phyloP scores from a whole-genome alignment of 1,284 basidiomycete species.

The Pulveroboletus sp. region DNA sequence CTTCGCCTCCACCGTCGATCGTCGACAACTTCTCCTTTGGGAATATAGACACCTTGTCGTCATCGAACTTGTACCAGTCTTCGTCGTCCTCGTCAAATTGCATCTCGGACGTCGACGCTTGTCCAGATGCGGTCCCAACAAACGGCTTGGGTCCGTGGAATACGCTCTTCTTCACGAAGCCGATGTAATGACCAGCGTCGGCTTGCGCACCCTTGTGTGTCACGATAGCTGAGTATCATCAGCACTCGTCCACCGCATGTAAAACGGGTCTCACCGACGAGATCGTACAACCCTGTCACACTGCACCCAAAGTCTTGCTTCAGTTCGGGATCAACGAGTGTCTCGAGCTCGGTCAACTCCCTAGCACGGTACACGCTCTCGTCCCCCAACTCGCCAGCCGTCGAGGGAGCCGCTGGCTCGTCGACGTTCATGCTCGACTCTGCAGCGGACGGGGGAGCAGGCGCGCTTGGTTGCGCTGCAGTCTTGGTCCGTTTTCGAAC shows the following conservation, averaged over 20 bases:
- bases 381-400: conserved; percentile 51
- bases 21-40: conserved; percentile 79
- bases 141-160: conserved; percentile 44
- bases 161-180: conserved; percentile 79
- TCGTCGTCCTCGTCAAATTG: conserved; percentile 57
- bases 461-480: conserved; percentile 35
- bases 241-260: not conserved
- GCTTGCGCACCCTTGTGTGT: conserved; percentile 97
- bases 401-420: conserved; percentile 30
- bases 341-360: conserved; percentile 67
- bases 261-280: conserved; percentile 61
- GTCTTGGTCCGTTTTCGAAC: conserved; percentile 75
- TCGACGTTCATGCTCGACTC: conserved; percentile 33
- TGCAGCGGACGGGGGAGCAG: conserved; percentile 35
- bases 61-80: conserved; percentile 90
- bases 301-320: conserved; percentile 74
- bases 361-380: conserved; percentile 60
- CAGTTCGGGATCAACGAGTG: conserved; percentile 63
- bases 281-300: conserved; percentile 78
- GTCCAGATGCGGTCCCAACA: conserved; percentile 2
- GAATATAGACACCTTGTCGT: conserved; percentile 87
- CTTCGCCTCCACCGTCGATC: conserved; percentile 86
- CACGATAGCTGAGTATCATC: conserved; percentile 67
- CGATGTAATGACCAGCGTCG: conserved; percentile 93
- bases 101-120: conserved; percentile 15